These are phyloP conservation scores for Dactylellina cionopaga DNA, from an alignment of 2,329 filamentous ascomycete genomes.

Conservation along the genomic window DNA sequence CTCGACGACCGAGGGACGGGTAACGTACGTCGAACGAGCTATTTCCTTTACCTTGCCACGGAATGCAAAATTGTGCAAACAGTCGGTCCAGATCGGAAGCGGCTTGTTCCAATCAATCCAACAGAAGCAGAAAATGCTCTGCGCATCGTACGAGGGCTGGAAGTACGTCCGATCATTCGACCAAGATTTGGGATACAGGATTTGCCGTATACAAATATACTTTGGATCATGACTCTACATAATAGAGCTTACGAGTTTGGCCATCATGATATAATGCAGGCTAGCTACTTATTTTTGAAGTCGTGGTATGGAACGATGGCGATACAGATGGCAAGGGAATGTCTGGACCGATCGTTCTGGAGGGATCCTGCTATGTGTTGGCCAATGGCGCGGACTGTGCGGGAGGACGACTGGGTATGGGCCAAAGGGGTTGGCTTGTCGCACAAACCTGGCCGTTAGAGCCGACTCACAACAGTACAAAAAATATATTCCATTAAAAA, in stretches of 20 bases:
- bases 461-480: too few relatives aligned
- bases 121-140: constrained; percentile 5
- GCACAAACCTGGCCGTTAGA: too few relatives aligned
- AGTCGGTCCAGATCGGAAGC: background rate
- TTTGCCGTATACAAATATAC: background rate
- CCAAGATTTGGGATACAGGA: constrained; percentile 28
- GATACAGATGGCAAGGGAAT: background rate
- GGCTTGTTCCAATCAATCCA: background rate
- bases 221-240: constrained; percentile 21
- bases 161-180: background rate
- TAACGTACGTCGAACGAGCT: constrained; percentile 4
- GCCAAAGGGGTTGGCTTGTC: background rate
- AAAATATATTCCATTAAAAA: too few relatives aligned
- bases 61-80: constrained; percentile 28
- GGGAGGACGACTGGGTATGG: background rate
- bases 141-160: constrained; percentile 23
- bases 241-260: constrained; percentile 15
- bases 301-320: constrained; percentile 20
- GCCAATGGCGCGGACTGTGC: constrained; percentile 9
- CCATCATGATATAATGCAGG: constrained; percentile 1
- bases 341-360: constrained; percentile 2
- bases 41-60: constrained; percentile 30
- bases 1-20: background rate
- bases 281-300: constrained; percentile 34
- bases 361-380: constrained; percentile 13